A percentile compares a stretch with the other conserved stretches of the same genome.
These are phyloP conservation scores for Ustilago crameri DNA, from an alignment of 1,284 basidiomycete genomes.

Conservation along the genomic window DNA sequence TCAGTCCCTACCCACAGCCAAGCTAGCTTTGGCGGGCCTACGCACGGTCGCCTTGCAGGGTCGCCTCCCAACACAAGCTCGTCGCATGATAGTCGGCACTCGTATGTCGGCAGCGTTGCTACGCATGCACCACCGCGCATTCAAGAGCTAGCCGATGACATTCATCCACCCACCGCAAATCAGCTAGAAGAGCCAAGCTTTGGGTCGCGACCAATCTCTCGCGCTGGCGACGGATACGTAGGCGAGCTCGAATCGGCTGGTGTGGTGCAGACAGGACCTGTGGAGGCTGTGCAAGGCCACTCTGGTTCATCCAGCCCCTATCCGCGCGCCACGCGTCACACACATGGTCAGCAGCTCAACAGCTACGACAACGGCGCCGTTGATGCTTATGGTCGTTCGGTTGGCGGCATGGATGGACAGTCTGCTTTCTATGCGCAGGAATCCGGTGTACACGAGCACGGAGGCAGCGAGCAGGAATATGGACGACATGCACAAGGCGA, in stretches of 20 bases:
- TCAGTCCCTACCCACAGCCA: constrained; percentile 33
- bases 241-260: constrained; percentile 32
- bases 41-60: constrained; percentile 18
- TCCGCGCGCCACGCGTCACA: constrained; percentile 11
- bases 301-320: constrained; percentile 36
- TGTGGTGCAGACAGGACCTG: constrained; percentile 12
- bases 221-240: constrained; percentile 29
- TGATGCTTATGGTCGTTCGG: constrained; percentile 15
- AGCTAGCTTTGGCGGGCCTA: constrained; percentile 14
- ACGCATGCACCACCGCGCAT: constrained; percentile 15
- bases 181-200: constrained; percentile 20
- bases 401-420: constrained; percentile 12
- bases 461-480: constrained; percentile 19
- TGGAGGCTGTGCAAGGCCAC: constrained; percentile 18
- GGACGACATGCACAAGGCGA: constrained; percentile 9
- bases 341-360: constrained; percentile 9
- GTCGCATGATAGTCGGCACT: constrained; percentile 41
- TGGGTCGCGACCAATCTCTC: constrained; percentile 33
- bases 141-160: constrained; percentile 20
- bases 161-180: constrained; percentile 18
- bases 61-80: constrained; percentile 48
- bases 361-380: constrained; percentile 2
- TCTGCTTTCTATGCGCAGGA: constrained; percentile 20
- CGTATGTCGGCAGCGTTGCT: constrained; percentile 12
- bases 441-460: constrained; percentile 6